A percentile compares a stretch with the other conserved stretches of the same genome.
Evolutionary conservation across 345 rosid species (phyloP).

Genomic region (Eucalyptus decipiens): DNA sequence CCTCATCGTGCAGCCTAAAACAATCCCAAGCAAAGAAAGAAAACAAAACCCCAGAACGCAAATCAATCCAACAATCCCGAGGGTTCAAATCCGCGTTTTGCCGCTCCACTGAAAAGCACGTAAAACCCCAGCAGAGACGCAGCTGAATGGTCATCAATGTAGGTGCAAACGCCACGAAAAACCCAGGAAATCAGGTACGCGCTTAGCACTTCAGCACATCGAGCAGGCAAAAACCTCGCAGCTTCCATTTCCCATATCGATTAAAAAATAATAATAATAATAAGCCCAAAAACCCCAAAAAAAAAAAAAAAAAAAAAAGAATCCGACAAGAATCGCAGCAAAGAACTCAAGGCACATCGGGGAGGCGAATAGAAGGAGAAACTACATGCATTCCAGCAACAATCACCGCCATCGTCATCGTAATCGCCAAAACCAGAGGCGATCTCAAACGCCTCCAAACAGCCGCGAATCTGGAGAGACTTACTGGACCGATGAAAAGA

Average conservation of each 20-base stretch:
- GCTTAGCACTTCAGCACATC: background rate
- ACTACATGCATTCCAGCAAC: background rate
- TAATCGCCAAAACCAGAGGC: background rate
- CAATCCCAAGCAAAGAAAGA: background rate
- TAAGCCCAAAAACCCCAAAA: background rate
- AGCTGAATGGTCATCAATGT: background rate
- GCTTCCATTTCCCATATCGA: background rate
- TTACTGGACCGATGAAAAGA: background rate
- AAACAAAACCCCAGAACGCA: background rate
- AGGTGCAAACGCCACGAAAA: background rate
- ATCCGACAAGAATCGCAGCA: background rate
- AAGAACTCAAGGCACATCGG: background rate
- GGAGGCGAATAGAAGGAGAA: background rate
- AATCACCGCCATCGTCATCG: background rate
- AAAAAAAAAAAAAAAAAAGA: too few species aligned
- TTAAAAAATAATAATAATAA: background rate
- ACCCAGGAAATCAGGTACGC: background rate
- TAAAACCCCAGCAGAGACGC: background rate
- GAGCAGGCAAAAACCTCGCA: background rate
- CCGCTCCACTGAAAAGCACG: background rate
- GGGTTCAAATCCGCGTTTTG: background rate
- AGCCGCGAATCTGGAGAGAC: background rate
- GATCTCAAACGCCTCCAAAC: background rate
- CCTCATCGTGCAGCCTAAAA: slow-evolving; percentile 37
- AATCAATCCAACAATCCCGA: background rate